phyloP scores from a whole-genome alignment of 2,329 filamentous ascomycete genomes.

The Pseudonectria foliicola region DNA sequence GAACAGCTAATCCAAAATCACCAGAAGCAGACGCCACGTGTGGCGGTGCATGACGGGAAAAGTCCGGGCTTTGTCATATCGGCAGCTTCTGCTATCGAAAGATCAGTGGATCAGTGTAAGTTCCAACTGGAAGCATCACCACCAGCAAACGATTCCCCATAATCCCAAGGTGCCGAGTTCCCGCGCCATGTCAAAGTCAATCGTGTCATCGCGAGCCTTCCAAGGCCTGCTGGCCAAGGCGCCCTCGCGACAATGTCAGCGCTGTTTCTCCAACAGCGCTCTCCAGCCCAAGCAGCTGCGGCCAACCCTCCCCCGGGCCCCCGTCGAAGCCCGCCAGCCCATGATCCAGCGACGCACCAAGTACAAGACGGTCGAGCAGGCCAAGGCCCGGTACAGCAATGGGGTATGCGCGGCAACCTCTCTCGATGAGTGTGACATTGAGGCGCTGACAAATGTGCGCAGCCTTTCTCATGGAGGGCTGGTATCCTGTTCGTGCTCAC shows the following conservation, averaged over 20 bases:
- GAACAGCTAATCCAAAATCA: slow-evolving; percentile 6
- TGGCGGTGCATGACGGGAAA: slow-evolving; percentile 13
- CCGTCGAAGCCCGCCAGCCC: slow-evolving; percentile 27
- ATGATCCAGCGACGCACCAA: slow-evolving; percentile 33
- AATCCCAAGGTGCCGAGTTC: not conserved
- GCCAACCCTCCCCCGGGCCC: slow-evolving; percentile 24
- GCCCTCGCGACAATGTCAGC: slow-evolving; percentile 32
- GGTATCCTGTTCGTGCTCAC: slow-evolving; percentile 78
- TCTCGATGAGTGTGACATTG: not conserved
- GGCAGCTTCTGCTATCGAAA: slow-evolving; percentile 20
- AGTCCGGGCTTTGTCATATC: slow-evolving; percentile 17
- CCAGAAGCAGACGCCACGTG: slow-evolving; percentile 19
- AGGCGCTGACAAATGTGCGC: slow-evolving; percentile 20
- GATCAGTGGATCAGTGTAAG: slow-evolving; percentile 13
- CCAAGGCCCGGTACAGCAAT: slow-evolving; percentile 49
- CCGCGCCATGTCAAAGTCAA: slow-evolving; percentile 32
- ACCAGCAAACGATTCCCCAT: slow-evolving; percentile 5
- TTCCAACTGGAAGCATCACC: slow-evolving; percentile 6
- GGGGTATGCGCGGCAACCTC: slow-evolving; percentile 35
- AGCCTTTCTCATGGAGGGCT: slow-evolving; percentile 93
- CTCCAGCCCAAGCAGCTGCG: slow-evolving; percentile 29
- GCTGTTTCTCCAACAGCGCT: slow-evolving; percentile 33
- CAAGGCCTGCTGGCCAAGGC: slow-evolving; percentile 26
- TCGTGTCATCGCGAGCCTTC: slow-evolving; percentile 29
- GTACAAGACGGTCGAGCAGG: slow-evolving; percentile 51